These are phyloP conservation scores for Boletus subparvulus DNA, from an alignment of 768 basidiomycete genomes.

Conservation along the genomic window DNA sequence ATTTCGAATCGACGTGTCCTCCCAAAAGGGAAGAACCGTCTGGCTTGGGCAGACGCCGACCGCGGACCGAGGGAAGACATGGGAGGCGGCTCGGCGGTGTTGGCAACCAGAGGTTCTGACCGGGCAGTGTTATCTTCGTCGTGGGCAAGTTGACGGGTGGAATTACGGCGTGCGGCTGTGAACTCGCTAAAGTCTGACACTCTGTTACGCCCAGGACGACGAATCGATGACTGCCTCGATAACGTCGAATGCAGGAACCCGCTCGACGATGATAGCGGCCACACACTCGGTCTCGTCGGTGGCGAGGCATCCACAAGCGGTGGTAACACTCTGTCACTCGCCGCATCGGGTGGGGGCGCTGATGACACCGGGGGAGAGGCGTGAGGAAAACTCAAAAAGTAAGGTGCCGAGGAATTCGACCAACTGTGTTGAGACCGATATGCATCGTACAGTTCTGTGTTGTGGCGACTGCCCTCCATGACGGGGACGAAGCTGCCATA, in stretches of 20 bases:
- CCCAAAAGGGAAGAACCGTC: constrained; percentile 60
- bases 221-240: constrained; percentile 59
- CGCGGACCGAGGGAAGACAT: constrained; percentile 14
- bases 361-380: constrained; percentile 27
- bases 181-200: constrained; percentile 73
- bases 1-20: constrained; percentile 45
- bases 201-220: constrained; percentile 54
- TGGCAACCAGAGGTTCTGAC: constrained; percentile 7
- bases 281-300: constrained; percentile 17
- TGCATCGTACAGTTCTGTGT: constrained; percentile 65
- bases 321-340: constrained; percentile 27
- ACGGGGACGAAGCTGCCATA: constrained; percentile 35
- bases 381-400: constrained; percentile 23
- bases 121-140: constrained; percentile 25
- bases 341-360: constrained; percentile 25
- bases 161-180: constrained; percentile 60
- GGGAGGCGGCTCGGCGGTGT: background rate
- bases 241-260: constrained; percentile 35
- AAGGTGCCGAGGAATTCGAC: constrained; percentile 29
- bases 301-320: constrained; percentile 29
- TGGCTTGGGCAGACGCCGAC: constrained; percentile 27
- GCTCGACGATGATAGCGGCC: constrained; percentile 26
- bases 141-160: constrained; percentile 36
- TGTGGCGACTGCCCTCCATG: constrained; percentile 55
- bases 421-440: constrained; percentile 42